These are phyloP conservation scores for Austroboletus niveus DNA, from an alignment of 1,284 basidiomycete genomes.

Conservation along the genomic window DNA sequence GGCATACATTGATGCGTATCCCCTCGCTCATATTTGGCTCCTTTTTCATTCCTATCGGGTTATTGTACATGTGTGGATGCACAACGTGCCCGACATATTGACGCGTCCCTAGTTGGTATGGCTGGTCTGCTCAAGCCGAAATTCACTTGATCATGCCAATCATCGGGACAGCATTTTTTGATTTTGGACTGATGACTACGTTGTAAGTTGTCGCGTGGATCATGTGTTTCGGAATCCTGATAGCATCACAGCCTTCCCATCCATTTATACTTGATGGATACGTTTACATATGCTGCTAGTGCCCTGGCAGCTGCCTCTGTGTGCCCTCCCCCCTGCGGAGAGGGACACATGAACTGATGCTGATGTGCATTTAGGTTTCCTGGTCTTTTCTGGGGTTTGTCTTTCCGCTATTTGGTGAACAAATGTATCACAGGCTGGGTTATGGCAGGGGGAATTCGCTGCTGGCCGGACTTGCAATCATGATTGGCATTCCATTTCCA, in stretches of 20 bases:
- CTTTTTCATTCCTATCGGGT: slow-evolving; percentile 65
- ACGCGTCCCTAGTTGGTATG: slow-evolving; percentile 34
- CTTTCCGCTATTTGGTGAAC: slow-evolving; percentile 68
- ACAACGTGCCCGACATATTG: not conserved
- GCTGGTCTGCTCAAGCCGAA: slow-evolving; percentile 38
- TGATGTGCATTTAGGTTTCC: slow-evolving; percentile 52
- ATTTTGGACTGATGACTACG: slow-evolving; percentile 43
- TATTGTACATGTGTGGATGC: slow-evolving; percentile 52
- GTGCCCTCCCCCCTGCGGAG: slow-evolving; percentile 19
- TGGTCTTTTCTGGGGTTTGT: slow-evolving; percentile 69
- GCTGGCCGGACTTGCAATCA: slow-evolving; percentile 42
- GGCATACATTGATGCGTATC: slow-evolving; percentile 61
- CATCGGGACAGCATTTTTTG: slow-evolving; percentile 39
- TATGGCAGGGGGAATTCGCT: slow-evolving; percentile 67
- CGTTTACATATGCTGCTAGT: slow-evolving; percentile 68
- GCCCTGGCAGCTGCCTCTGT: slow-evolving; percentile 67
- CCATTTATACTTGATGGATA: slow-evolving; percentile 68
- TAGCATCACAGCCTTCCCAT: slow-evolving; percentile 53
- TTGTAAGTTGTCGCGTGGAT: slow-evolving; percentile 16
- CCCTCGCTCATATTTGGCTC: slow-evolving; percentile 69
- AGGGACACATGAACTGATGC: not conserved
- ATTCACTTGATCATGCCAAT: slow-evolving; percentile 43
- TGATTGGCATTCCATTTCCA: slow-evolving; percentile 53
- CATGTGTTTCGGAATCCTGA: not conserved
- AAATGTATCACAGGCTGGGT: slow-evolving; percentile 65